Percentiles rank a stretch among this genome's conserved stretches.
These are phyloP conservation scores for Acacia acuminata DNA, from an alignment of 306 rosid genomes.

Conservation along the genomic window DNA sequence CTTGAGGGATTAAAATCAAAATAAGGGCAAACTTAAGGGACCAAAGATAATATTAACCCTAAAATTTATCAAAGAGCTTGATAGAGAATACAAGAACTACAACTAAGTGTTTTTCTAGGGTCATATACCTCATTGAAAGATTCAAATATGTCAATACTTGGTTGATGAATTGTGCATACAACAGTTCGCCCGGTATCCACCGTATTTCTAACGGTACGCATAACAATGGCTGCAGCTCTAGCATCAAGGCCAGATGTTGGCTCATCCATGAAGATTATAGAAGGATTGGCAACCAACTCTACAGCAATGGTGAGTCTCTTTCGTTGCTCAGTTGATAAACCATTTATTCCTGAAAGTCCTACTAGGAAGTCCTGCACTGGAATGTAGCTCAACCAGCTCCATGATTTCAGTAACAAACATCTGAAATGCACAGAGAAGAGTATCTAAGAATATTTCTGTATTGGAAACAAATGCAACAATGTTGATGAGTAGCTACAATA, in stretches of 20 bases:
- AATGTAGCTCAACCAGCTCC: slow-evolving; percentile 51
- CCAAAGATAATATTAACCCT: too few species aligned
- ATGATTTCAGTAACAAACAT: slow-evolving; percentile 57
- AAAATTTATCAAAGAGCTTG: background rate
- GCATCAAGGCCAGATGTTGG: slow-evolving; percentile 67
- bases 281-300: slow-evolving; percentile 61
- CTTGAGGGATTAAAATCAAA: too few species aligned
- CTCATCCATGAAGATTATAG: slow-evolving; percentile 66
- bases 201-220: slow-evolving; percentile 60
- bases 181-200: slow-evolving; percentile 57
- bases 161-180: slow-evolving; percentile 68
- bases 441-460: background rate
- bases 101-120: background rate
- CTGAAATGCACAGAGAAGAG: slow-evolving; percentile 23
- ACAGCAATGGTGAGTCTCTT: slow-evolving; percentile 62
- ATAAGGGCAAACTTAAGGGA: too few species aligned
- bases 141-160: slow-evolving; percentile 64
- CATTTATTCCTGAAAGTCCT: slow-evolving; percentile 58
- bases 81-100: background rate
- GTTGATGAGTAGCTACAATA: background rate
- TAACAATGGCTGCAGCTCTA: slow-evolving; percentile 59
- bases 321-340: slow-evolving; percentile 57
- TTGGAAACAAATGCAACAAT: background rate
- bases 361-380: slow-evolving; percentile 49
- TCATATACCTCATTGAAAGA: slow-evolving; percentile 52